These are phyloP conservation scores for Colletotrichum sp. DNA, from an alignment of 2,329 filamentous ascomycete genomes.

Conservation along the genomic window DNA sequence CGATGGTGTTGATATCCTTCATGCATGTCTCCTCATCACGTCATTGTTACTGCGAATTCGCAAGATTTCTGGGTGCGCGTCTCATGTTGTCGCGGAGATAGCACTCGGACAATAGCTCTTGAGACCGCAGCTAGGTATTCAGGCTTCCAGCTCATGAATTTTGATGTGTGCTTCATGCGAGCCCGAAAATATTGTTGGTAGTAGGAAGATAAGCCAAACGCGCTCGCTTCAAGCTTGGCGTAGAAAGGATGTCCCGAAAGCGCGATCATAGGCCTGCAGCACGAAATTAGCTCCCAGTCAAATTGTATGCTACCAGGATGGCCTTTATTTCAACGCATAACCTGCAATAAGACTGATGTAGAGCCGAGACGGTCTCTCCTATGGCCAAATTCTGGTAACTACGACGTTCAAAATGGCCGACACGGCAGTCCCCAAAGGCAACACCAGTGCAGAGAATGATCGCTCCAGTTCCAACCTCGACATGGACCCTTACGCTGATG, in stretches of 20 bases:
- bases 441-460: neutral
- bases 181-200: neutral
- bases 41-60: neutral
- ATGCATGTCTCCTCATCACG: neutral
- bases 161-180: neutral
- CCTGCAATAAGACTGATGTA: neutral
- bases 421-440: neutral
- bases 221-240: neutral
- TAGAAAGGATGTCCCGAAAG: neutral
- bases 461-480: neutral
- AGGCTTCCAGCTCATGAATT: neutral
- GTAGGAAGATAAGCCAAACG: neutral
- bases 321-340: neutral
- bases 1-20: neutral
- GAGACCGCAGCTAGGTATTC: neutral
- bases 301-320: neutral
- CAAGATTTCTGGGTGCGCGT: neutral
- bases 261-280: neutral
- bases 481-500: neutral
- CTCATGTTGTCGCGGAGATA: neutral
- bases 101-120: neutral
- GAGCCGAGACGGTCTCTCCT: neutral
- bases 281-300: neutral
- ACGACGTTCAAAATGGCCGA: neutral
- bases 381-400: neutral